Percentiles rank a stretch among this genome's conserved stretches.
These are phyloP conservation scores for Leccinum variicolor DNA, from an alignment of 768 basidiomycete species.

Conservation along the genomic window DNA sequence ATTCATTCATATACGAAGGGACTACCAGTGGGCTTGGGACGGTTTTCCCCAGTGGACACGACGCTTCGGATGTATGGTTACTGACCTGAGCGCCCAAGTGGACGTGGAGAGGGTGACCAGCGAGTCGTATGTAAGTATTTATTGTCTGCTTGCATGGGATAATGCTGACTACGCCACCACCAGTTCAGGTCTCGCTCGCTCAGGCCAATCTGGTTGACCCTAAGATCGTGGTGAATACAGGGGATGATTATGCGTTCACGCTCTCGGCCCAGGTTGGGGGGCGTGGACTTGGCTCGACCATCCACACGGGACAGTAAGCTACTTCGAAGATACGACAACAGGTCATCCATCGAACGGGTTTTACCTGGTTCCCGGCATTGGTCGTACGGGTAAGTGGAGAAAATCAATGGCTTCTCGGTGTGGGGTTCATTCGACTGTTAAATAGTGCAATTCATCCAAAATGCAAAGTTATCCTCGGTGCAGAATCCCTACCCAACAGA, in stretches of 20 bases:
- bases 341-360: conserved; percentile 48
- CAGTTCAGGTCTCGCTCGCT: conserved; percentile 51
- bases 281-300: conserved; percentile 62
- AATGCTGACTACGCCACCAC: not conserved
- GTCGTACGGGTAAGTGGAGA: conserved; percentile 42
- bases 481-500: conserved; percentile 37
- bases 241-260: conserved; percentile 42
- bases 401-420: not conserved
- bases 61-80: conserved; percentile 47
- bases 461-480: conserved; percentile 37
- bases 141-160: not conserved
- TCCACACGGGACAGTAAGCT: conserved; percentile 50
- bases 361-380: conserved; percentile 53
- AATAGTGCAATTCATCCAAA: conserved; percentile 41
- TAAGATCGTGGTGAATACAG: not conserved
- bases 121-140: conserved; percentile 48
- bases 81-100: conserved; percentile 43
- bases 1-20: conserved; percentile 40
- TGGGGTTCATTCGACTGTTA: not conserved
- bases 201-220: too few species aligned
- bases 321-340: conserved; percentile 44
- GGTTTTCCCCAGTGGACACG: conserved; percentile 42
- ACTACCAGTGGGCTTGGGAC: conserved; percentile 34
- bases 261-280: conserved; percentile 52
- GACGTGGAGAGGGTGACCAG: conserved; percentile 41